Conservation (phyloP, 306 rosid species). For the Acmispon strigosus region DNA sequence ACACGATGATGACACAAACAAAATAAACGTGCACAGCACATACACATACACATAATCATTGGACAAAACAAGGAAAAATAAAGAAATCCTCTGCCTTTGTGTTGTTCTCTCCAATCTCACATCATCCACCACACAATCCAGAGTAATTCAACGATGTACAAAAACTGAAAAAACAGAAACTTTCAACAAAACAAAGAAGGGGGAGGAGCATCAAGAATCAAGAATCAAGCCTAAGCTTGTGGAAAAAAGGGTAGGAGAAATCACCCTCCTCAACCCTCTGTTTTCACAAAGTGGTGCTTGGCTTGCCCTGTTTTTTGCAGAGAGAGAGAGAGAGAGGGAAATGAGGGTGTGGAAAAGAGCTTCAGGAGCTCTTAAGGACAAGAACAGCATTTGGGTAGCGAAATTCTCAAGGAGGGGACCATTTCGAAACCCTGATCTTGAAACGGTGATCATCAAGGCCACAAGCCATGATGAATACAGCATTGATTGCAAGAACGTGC, state of each 20-base stretch:
- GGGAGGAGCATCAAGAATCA: neutral
- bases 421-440: constrained; percentile 55
- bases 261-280: neutral
- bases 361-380: constrained; percentile 63
- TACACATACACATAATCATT: neutral
- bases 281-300: neutral
- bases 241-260: neutral
- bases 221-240: neutral
- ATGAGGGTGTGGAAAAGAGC: constrained; percentile 71
- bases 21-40: neutral
- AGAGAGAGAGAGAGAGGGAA: neutral
- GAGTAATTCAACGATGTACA: neutral
- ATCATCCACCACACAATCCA: neutral
- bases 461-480: constrained; percentile 65
- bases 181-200: neutral
- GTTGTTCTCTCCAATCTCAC: neutral
- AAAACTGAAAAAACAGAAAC: neutral
- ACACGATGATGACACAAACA: neutral
- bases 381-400: constrained; percentile 61
- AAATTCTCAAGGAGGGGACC: constrained; percentile 33
- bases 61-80: neutral
- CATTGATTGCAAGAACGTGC: constrained; percentile 54
- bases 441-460: constrained; percentile 59
- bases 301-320: too few relatives aligned
- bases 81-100: neutral